Evolutionary conservation across 306 rosid genomes (phyloP).

Genomic region (apple (Malus domestica)): DNA sequence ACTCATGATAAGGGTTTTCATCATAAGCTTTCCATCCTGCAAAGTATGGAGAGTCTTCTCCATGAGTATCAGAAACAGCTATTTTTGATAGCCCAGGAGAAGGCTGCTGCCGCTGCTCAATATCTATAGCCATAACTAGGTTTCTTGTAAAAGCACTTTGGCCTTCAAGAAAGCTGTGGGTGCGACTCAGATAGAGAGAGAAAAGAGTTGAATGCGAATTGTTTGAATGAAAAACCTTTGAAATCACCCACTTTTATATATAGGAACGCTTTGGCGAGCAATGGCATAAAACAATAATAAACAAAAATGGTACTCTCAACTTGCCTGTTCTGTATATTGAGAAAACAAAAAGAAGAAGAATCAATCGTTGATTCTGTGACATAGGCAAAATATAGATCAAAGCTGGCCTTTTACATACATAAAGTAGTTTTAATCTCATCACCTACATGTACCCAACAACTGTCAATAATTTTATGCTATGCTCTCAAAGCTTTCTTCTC

Average conservation of each 20-base stretch:
- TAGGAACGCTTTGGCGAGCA: not conserved
- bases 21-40: slow-evolving; percentile 98
- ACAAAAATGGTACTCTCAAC: not conserved
- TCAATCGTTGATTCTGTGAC: slow-evolving; percentile 2
- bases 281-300: not conserved
- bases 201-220: not conserved
- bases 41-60: slow-evolving; percentile 89
- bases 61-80: slow-evolving; percentile 84
- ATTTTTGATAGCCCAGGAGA: slow-evolving; percentile 53
- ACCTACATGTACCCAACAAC: not conserved
- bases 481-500: not conserved
- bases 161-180: not conserved
- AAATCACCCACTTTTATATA: not conserved
- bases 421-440: not conserved
- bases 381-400: not conserved
- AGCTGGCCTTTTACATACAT: not conserved
- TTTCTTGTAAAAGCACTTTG: not conserved
- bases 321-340: not conserved
- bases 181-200: not conserved
- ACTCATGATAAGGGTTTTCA: slow-evolving; percentile 69
- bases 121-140: slow-evolving; percentile 54
- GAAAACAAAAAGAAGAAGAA: not conserved
- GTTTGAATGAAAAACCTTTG: not conserved
- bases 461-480: not conserved
- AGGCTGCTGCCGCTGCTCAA: slow-evolving; percentile 27